These are phyloP conservation scores for Davidsoniella eucalypti DNA, from an alignment of 2,329 filamentous ascomycete species.

Conservation along the genomic window DNA sequence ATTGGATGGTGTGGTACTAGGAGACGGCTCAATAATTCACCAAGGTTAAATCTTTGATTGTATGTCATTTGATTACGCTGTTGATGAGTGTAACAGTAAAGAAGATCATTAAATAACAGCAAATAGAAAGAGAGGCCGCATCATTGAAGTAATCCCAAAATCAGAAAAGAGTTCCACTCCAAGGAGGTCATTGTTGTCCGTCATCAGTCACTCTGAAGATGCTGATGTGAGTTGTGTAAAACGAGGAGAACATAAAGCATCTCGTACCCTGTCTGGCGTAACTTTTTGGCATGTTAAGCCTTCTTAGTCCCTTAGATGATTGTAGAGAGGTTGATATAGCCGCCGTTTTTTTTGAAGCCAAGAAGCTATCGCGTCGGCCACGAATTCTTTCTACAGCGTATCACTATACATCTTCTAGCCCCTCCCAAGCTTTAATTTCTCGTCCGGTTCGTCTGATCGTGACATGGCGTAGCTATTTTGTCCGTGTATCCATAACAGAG, in stretches of 20 bases:
- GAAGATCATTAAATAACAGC: constrained; percentile 10
- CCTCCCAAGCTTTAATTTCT: background rate
- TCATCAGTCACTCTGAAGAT: too few relatives aligned
- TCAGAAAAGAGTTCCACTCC: constrained; percentile 3
- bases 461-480: background rate
- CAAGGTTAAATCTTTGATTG: background rate
- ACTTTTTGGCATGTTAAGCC: too few relatives aligned
- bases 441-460: background rate
- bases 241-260: too few relatives aligned
- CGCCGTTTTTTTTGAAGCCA: too few relatives aligned
- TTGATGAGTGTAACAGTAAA: constrained; percentile 2
- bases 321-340: too few relatives aligned
- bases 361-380: too few relatives aligned
- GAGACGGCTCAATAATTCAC: constrained; percentile 8
- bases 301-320: too few relatives aligned
- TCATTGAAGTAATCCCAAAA: constrained; percentile 7
- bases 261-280: too few relatives aligned
- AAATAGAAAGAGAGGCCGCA: constrained; percentile 7
- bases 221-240: too few relatives aligned
- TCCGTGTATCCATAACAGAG: background rate
- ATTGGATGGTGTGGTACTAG: constrained; percentile 6
- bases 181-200: background rate
- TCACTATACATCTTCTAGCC: background rate
- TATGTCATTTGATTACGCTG: background rate
- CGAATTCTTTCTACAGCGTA: background rate